phyloP scores from a whole-genome alignment of 257 asterid genomes.

The Gynochthodes officinalis region DNA sequence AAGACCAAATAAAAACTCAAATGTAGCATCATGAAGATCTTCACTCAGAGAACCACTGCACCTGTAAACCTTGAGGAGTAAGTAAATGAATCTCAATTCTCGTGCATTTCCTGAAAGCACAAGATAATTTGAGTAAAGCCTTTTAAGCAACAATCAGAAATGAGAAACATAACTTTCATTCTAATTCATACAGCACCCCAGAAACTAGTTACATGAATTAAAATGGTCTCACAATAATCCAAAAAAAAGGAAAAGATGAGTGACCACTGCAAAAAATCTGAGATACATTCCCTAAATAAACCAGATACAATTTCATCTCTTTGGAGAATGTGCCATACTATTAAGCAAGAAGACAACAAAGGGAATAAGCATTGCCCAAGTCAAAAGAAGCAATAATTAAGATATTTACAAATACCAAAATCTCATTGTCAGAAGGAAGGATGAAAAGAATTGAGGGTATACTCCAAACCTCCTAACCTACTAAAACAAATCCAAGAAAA shows the following conservation, averaged over 20 bases:
- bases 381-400: neutral
- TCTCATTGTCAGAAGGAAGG: neutral
- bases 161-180: neutral
- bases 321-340: neutral
- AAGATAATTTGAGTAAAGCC: conserved; percentile 13
- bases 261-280: neutral
- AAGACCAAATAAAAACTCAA: neutral
- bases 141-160: neutral
- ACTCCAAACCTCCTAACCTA: neutral
- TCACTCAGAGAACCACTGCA: conserved; percentile 15
- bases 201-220: neutral
- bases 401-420: neutral
- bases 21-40: conserved; percentile 2
- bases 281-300: neutral
- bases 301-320: neutral
- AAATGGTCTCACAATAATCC: neutral
- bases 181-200: neutral
- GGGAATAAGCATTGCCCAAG: neutral
- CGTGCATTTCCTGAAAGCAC: conserved; percentile 76
- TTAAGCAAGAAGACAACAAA: neutral
- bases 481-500: neutral
- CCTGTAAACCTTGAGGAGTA: conserved; percentile 93
- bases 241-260: neutral
- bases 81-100: conserved; percentile 86
- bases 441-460: neutral